phyloP scores from a whole-genome alignment of 345 rosid species.

The Balakata baccata region DNA sequence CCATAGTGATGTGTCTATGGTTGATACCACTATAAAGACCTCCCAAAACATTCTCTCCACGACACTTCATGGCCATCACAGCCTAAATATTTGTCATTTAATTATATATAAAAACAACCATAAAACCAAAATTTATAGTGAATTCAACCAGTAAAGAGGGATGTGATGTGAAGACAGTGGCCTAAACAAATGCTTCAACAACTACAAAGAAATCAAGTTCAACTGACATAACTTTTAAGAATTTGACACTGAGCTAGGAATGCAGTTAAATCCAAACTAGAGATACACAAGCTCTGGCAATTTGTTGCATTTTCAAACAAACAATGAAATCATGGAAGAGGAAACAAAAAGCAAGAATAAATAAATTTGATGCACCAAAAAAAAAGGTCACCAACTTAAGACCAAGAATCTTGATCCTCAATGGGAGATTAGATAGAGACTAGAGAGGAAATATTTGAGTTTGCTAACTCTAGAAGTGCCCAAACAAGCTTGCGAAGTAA shows the following conservation, averaged over 20 bases:
- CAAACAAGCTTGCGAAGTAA: neutral
- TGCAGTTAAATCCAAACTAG: neutral
- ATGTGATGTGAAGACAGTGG: neutral
- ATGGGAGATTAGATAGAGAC: neutral
- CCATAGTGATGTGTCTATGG: conserved; percentile 70
- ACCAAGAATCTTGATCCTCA: neutral
- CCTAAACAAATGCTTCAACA: conserved; percentile 4
- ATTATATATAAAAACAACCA: neutral
- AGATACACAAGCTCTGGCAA: neutral
- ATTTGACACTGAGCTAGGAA: neutral
- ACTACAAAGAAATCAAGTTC: neutral
- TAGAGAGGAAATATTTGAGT: neutral
- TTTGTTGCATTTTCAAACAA: neutral
- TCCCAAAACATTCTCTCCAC: conserved; percentile 71
- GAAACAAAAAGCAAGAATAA: neutral
- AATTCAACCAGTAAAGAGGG: neutral
- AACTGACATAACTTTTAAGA: too few relatives aligned
- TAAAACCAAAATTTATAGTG: conserved; percentile 1
- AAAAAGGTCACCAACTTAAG: neutral
- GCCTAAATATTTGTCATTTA: conserved; percentile 39
- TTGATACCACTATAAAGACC: conserved; percentile 79
- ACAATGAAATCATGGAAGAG: neutral
- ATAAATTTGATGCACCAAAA: neutral
- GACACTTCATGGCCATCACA: conserved; percentile 87
- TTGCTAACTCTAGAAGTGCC: neutral